Evolutionary conservation across 2,329 filamentous ascomycete species (phyloP), one percentile per base, ranked within the genome.

Genomic region (Calonectria honghensis): DNA sequence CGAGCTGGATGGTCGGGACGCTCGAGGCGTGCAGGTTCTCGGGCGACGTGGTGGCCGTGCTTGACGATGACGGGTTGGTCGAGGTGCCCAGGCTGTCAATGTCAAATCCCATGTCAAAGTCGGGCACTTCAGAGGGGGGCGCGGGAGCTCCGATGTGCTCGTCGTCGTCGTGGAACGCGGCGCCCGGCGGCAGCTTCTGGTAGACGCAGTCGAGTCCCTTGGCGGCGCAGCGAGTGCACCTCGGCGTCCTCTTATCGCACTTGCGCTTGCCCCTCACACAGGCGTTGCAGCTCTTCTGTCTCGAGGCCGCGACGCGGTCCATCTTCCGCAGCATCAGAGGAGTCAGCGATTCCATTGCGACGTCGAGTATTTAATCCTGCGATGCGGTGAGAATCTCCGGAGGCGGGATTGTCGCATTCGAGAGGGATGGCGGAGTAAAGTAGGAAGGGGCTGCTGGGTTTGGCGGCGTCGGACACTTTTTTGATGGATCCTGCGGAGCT

Each of bases 261-360:
- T 87, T 85, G 65, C 87, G 84, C 80, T 89, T 89, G 80, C 86
- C 85, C 68, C 84, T 84, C 64, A 89, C 87, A 77, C 87, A 89
- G 68, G 86, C 84, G 76, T 88, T 87, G 83, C 87, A 89, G 82
- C 86, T 88, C 84, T 87, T 88, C 78, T 88, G 87, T 73, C 87
- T 83, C 89, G 85, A 91, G 54, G 85, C 84, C 48, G 85, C 82
- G 45, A 78, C 76, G 11, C 79, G 81, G 51, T 83, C 81, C 75
- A 81, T 78, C 77, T 82, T 83, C 69, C 80, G 79, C 68, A 82
- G 76, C 45, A 76, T 74, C 70, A 81, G 67, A 27, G 82, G 76
- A 24, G 78, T 77, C 64, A 81, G 73, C n/a, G 79, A 77, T 32
- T 81, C 78, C 80, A 81, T 81, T 68, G 27, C 67, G 70, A 72